Base-by-base conservation (phyloP, 2,329 filamentous ascomycete species). In the Ophiostoma quercus region DNA sequence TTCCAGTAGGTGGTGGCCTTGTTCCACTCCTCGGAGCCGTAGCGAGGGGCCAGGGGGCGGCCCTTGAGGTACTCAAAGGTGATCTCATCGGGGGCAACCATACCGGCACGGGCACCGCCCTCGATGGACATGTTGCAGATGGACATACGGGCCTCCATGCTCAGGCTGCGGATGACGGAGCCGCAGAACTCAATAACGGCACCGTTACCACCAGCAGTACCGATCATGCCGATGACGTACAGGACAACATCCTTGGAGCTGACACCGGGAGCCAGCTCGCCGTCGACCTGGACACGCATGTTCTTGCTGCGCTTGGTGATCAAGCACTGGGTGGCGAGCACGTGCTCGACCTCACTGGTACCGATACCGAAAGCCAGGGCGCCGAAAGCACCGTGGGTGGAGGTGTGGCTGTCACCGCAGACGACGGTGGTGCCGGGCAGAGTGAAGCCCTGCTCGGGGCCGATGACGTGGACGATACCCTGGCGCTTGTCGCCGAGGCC, bases 101-200 rank as follows among this genome's bases (percentile, higher is more conserved):
- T 96, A 74, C 95, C 95, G 72, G 94, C 94, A 81, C 95, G 87
- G 66, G 95, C 95, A 80, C 95, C 95, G 75, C 86, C 95, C 84
- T 99, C 95, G 75, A 98, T 97, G 16, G 94, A 93, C 95, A 98
- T 98, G 84, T 99, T 99, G 84, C 95, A 98, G 79, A 99, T 96
- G 73, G 94, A 97, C 95, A 99, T 98, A 75, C 95, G 89, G 62
- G 94, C 95, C 81, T 98, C 95, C 87, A 99, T 97, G 80, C 92
- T 96, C 75, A 98, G 84, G 72, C 81, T 82, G 75, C 92, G 89
- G 78, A 99, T 97, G 72, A 95, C 92, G 68, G 94, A 97, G 71
- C 95, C 95, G 78, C 93, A 97, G 83, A 94, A 99, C 83, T 99
- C 95, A 76, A 99, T 97, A 74, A 98, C 95, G 68, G 91, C 90